These are phyloP conservation scores for Delitschia confertaspora DNA, from an alignment of 495 filamentous ascomycete genomes.

Conservation along the genomic window DNA sequence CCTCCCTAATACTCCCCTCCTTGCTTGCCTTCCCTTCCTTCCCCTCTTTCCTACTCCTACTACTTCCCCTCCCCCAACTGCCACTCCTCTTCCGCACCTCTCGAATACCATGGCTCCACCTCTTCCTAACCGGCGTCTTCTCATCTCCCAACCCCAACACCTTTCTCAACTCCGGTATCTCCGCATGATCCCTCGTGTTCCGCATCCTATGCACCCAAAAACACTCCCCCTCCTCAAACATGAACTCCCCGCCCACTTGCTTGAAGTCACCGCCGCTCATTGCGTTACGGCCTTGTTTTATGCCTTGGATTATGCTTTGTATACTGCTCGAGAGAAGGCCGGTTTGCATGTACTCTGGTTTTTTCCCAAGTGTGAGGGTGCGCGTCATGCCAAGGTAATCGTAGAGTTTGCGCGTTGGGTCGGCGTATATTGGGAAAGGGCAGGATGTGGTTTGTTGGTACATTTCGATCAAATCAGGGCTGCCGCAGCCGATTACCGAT, in stretches of 20 bases:
- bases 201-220: conserved; percentile 81
- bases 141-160: conserved; percentile 50
- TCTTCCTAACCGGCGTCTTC: conserved; percentile 18
- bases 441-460: conserved; percentile 57
- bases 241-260: conserved; percentile 77
- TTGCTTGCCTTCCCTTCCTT: conserved; percentile 4
- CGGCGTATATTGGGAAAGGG: conserved; percentile 73
- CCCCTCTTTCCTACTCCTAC: conserved; percentile 12
- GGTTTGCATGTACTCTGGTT: conserved; percentile 58
- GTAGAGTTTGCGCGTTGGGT: conserved; percentile 64
- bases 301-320: conserved; percentile 46
- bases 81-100: conserved; percentile 6
- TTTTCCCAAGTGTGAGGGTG: conserved; percentile 52
- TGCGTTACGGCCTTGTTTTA: conserved; percentile 48
- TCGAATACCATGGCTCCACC: conserved; percentile 25
- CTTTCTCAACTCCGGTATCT: conserved; percentile 53
- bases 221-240: conserved; percentile 62
- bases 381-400: conserved; percentile 60
- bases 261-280: conserved; percentile 58
- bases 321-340: conserved; percentile 40
- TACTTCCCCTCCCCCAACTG: conserved; percentile 19
- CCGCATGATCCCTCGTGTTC: conserved; percentile 68
- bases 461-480: conserved; percentile 59
- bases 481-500: conserved; percentile 69
- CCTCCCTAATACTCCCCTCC: conserved; percentile 4